Evolutionary conservation across 2,329 filamentous ascomycete species (phyloP).

Genomic region (Fusarium ambrosium): DNA sequence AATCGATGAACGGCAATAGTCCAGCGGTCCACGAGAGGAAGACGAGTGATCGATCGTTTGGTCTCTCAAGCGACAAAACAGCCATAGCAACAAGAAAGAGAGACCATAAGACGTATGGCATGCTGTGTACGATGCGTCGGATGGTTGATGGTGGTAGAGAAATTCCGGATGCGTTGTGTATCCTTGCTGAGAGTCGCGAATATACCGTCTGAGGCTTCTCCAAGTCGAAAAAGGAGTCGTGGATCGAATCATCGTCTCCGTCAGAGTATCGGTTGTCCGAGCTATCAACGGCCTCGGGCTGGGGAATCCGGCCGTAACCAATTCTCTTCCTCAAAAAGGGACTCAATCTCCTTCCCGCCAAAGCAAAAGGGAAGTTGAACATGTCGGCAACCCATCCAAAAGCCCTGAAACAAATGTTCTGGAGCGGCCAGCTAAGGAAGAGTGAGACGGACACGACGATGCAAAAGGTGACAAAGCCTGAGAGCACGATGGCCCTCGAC

Average conservation of each 20-base stretch:
- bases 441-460: constrained; percentile 32
- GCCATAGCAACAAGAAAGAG: constrained; percentile 28
- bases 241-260: neutral
- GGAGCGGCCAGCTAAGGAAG: constrained; percentile 39
- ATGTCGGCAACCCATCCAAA: constrained; percentile 41
- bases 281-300: constrained; percentile 36
- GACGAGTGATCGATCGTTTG: constrained; percentile 45
- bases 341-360: constrained; percentile 8
- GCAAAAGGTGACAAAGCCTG: constrained; percentile 45
- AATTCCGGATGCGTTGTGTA: neutral
- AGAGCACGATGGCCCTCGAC: constrained; percentile 45
- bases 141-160: neutral
- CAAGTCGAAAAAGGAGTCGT: neutral
- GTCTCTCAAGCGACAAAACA: constrained; percentile 40
- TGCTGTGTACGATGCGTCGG: neutral
- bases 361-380: constrained; percentile 38
- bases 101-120: neutral
- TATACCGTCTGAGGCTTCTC: neutral
- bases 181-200: constrained; percentile 1
- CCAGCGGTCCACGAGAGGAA: constrained; percentile 52
- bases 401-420: constrained; percentile 34
- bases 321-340: neutral
- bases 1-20: constrained; percentile 51
- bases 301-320: constrained; percentile 33
- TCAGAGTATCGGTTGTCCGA: constrained; percentile 14